phyloP scores from a whole-genome alignment of 1,139 yeast genomes.

The Taphrina populina region DNA sequence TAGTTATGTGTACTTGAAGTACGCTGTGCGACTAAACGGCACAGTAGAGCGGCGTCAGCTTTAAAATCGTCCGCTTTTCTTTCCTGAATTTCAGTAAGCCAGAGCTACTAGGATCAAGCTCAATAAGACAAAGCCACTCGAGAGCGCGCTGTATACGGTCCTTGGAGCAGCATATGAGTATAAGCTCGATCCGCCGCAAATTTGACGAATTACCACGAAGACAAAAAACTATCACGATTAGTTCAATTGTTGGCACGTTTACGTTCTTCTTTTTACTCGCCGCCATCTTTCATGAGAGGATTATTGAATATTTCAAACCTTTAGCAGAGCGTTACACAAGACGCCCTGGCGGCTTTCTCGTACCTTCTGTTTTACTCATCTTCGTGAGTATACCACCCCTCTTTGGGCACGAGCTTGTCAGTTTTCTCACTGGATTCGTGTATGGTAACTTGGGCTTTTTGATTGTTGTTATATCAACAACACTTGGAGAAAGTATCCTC shows the following conservation, averaged over 20 bases:
- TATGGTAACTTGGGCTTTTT: conserved; percentile 30
- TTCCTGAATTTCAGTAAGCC: no score
- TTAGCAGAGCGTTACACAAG: conserved; percentile 24
- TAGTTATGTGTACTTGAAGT: no score
- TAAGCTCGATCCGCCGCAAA: conserved; percentile 12
- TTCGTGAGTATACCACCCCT: conserved; percentile 34
- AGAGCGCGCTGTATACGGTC: no score
- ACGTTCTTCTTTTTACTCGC: conserved; percentile 9
- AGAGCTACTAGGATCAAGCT: no score
- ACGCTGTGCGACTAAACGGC: no score
- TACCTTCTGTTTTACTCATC: conserved; percentile 25
- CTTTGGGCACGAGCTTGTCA: conserved; percentile 33
- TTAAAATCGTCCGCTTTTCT: no score
- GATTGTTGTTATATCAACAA: conserved; percentile 29
- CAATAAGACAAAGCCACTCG: no score
- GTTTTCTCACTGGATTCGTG: conserved; percentile 34
- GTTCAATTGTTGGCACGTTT: conserved; percentile 10
- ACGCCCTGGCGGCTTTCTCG: conserved; percentile 32
- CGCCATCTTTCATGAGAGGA: conserved; percentile 27
- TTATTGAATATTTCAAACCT: conserved; percentile 27
- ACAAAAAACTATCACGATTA: conserved; percentile 10
- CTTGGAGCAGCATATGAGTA: no score
- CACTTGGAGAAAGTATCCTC: conserved; percentile 33
- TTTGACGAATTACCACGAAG: conserved; percentile 6
- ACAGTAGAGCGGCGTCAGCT: no score